Percentiles rank a stretch among this genome's conserved stretches.
Conservation (phyloP, 1,139 yeast genomes). For the Pichia norvegensis region DNA sequence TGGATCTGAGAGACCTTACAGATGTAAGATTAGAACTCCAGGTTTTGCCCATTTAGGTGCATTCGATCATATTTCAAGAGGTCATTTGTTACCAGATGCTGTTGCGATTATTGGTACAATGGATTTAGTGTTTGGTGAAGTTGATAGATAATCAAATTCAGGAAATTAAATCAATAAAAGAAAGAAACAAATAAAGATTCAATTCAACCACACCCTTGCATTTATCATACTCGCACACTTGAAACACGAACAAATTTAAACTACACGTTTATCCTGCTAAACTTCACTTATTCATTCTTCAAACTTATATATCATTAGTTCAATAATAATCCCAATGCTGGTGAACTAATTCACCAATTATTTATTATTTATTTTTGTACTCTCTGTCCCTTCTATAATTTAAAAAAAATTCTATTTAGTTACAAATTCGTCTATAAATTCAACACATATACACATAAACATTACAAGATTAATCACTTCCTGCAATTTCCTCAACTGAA, state of each 20-base stretch:
- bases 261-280: not conserved
- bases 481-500: conserved; percentile 61
- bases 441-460: too few species aligned
- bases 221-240: not conserved
- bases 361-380: conserved; percentile 7
- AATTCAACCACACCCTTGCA: not conserved
- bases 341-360: not conserved
- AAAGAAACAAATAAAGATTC: not conserved
- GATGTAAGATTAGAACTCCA: conserved; percentile 90
- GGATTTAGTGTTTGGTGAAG: conserved; percentile 94
- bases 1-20: conserved; percentile 85
- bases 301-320: not conserved
- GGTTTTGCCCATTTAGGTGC: conserved; percentile 89
- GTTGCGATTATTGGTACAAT: conserved; percentile 92
- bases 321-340: not conserved
- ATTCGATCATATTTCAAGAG: conserved; percentile 77
- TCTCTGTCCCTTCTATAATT: conserved; percentile 1
- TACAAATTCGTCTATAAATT: not conserved
- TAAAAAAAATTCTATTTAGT: not conserved
- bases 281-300: not conserved
- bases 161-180: not conserved
- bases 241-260: not conserved
- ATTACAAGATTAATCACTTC: conserved; percentile 4
- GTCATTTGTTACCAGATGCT: conserved; percentile 85
- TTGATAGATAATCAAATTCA: conserved; percentile 55